Evolutionary conservation across 1,284 basidiomycete species (phyloP).

Genomic region (Pisolithus thermaeus): DNA sequence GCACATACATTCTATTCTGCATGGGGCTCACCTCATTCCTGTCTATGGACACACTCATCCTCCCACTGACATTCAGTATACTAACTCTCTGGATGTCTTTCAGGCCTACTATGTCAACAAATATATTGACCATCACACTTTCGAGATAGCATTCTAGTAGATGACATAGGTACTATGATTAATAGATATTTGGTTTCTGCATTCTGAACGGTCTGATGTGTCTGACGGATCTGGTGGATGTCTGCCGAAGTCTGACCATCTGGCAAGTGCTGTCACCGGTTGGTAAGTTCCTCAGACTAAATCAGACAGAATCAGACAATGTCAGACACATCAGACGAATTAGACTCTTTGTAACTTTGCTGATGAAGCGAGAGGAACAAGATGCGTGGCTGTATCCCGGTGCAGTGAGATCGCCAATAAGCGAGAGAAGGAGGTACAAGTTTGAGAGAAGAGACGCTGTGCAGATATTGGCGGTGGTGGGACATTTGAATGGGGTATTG

Average conservation of each 20-base stretch:
- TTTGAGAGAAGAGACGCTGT: constrained; percentile 47
- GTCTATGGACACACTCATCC: constrained; percentile 15
- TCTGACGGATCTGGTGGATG: too few relatives aligned
- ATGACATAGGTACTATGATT: neutral
- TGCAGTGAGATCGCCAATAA: constrained; percentile 54
- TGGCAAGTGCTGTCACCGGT: too few relatives aligned
- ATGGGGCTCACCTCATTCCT: constrained; percentile 23
- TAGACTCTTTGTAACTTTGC: too few relatives aligned
- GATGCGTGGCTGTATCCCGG: constrained; percentile 42
- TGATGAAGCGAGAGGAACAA: too few relatives aligned
- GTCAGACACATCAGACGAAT: too few relatives aligned
- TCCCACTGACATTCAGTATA: constrained; percentile 15
- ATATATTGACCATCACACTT: constrained; percentile 26
- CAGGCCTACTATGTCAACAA: constrained; percentile 25
- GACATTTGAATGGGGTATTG: constrained; percentile 6
- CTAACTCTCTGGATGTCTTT: constrained; percentile 19
- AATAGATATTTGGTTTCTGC: too few relatives aligned
- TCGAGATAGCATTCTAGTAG: neutral
- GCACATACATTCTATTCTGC: constrained; percentile 18
- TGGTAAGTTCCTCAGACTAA: too few relatives aligned
- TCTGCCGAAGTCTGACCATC: too few relatives aligned
- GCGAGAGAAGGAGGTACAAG: constrained; percentile 47
- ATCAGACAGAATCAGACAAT: too few relatives aligned
- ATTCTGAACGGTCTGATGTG: too few relatives aligned
- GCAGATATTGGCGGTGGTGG: constrained; percentile 32